phyloP scores from a whole-genome alignment of 805 yeast species.

The Nakazawaea anatomiae region DNA sequence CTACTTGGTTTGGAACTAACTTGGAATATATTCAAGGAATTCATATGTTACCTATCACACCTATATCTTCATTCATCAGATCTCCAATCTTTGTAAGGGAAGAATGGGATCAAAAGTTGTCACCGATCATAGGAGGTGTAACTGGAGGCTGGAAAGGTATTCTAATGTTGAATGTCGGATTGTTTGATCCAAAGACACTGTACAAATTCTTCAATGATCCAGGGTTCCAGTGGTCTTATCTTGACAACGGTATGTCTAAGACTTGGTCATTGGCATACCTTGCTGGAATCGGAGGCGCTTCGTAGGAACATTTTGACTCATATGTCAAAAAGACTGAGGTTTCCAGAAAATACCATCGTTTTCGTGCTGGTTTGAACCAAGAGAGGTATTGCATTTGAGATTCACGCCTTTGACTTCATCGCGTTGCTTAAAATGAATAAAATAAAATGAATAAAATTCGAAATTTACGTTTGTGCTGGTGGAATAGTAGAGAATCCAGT shows the following conservation, averaged over 20 bases:
- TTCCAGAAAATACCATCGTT: too few relatives aligned
- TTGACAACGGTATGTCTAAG: constrained; percentile 58
- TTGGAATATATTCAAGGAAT: constrained; percentile 69
- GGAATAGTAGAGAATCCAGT: too few relatives aligned
- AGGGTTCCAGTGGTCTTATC: constrained; percentile 28
- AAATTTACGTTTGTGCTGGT: too few relatives aligned
- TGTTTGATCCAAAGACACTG: constrained; percentile 34
- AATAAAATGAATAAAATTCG: too few relatives aligned
- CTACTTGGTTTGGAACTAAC: constrained; percentile 62
- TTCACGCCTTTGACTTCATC: too few relatives aligned
- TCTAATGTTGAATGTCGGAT: constrained; percentile 36
- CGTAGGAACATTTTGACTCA: neutral
- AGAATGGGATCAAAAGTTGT: constrained; percentile 33
- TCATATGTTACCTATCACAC: constrained; percentile 71
- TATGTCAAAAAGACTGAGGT: too few relatives aligned
- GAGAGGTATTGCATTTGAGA: too few relatives aligned
- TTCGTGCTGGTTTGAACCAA: too few relatives aligned
- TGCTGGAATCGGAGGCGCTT: constrained; percentile 38
- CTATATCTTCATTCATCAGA: constrained; percentile 52
- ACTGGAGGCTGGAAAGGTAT: constrained; percentile 66
- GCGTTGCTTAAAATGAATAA: too few relatives aligned
- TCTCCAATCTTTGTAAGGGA: constrained; percentile 40
- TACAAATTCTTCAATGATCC: constrained; percentile 35
- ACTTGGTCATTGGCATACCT: constrained; percentile 59
- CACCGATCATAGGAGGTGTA: constrained; percentile 31